Evolutionary conservation across 768 basidiomycete species (phyloP).

Genomic region (Suillus americanus): DNA sequence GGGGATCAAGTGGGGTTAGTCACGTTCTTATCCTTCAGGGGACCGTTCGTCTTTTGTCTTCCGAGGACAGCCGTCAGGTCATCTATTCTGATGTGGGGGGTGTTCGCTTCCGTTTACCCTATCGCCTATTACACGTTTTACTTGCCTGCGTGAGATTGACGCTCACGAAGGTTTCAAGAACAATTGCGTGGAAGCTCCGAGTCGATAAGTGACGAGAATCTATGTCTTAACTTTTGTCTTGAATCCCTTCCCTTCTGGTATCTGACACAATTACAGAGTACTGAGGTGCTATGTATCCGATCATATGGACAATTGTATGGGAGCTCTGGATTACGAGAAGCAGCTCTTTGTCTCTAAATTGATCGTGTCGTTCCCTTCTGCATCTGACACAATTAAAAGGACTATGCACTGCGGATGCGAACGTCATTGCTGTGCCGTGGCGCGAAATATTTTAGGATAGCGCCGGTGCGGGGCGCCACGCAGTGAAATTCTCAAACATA

Average conservation of each 20-base stretch:
- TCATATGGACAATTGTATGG: not conserved
- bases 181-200: slow-evolving; percentile 10
- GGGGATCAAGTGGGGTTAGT: not conserved
- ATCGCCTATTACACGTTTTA: not conserved
- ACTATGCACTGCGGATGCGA: not conserved
- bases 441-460: not conserved
- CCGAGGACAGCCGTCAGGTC: not conserved
- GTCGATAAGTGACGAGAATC: not conserved
- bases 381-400: not conserved
- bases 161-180: slow-evolving; percentile 6
- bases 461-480: not conserved
- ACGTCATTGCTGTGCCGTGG: not conserved
- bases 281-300: not conserved
- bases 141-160: not conserved
- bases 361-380: too few relatives aligned
- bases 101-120: not conserved
- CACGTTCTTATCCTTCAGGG: not conserved
- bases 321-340: not conserved
- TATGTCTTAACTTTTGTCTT: not conserved
- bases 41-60: slow-evolving; percentile 1
- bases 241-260: not conserved
- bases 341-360: not conserved
- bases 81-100: not conserved
- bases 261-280: not conserved
- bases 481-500: too few relatives aligned